Evolutionary conservation across 306 rosid genomes (phyloP), one percentile per base, ranked within the genome.

Genomic region (Cercis canadensis): DNA sequence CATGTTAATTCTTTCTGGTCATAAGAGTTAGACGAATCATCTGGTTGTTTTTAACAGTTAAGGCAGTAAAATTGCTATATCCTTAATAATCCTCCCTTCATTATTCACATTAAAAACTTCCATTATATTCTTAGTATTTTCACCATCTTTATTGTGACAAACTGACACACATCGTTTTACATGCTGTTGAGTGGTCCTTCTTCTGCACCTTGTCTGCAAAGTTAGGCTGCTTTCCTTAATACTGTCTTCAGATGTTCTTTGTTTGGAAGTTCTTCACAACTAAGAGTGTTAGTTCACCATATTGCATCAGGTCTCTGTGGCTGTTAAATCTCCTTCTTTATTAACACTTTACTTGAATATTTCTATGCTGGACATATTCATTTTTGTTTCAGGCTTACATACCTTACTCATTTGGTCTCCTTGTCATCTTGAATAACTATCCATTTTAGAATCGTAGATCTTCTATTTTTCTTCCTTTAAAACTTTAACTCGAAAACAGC

Each of bases 1-100:
- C 29, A 24, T 24, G 59, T 51, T 11, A 10, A 46, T 62, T 68
- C 56, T 40, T 61, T 74, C 37, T 62, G 15, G 17, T 15, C 57
- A n/a, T 49, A 47, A 10, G 24, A 7, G 65, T 68, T 54, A 33
- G 50, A 61, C 66, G 73, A 72, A 58, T 72, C 66, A 36, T 53
- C 39, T 66, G 73, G 41, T 49, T 66, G 59, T 43, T 73, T 12
- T 24, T 56, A 21, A 72, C 8, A 15, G 58, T 70, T 19, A 24
- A 57, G 73, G 65, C 79, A 13, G 11, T 19, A 53, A 44, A 43
- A 33, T 56, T n/a, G 32, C 46, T 62, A 24, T 62, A 33, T 45
- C 13, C 39, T 47, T 56, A 53, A 49, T 5, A 37, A 41, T 47
- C 11, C 34, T 63, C 24, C 44, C 19, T 32, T 59, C 34, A 65